Conservation (phyloP, 2,329 filamentous ascomycete genomes). For the Ramularia collo-cygni region DNA sequence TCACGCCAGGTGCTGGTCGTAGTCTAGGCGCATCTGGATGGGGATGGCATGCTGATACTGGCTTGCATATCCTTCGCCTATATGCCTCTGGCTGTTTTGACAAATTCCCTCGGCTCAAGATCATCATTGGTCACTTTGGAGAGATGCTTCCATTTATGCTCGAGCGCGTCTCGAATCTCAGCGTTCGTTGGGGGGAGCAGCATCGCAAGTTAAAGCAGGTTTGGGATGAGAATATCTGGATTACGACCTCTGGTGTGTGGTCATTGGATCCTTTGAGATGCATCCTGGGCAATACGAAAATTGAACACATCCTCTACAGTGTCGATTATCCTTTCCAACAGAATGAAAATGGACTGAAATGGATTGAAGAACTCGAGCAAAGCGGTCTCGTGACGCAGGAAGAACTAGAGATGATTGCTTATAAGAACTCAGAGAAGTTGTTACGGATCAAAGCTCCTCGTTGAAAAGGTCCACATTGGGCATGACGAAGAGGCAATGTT, state of each 20-base stretch:
- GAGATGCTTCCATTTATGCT: constrained; percentile 54
- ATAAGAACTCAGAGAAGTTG: constrained; percentile 46
- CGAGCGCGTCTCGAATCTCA: constrained; percentile 37
- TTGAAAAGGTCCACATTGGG: constrained; percentile 1
- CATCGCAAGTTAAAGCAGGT: constrained; percentile 35
- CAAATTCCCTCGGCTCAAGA: constrained; percentile 46
- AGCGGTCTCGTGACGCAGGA: constrained; percentile 47
- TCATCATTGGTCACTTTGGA: constrained; percentile 52
- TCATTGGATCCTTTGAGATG: constrained; percentile 44
- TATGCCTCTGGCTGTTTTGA: constrained; percentile 52
- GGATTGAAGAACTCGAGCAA: constrained; percentile 43
- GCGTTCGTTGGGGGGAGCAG: constrained; percentile 28
- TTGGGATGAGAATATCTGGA: constrained; percentile 49
- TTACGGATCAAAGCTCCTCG: constrained; percentile 31
- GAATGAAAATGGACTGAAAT: constrained; percentile 46
- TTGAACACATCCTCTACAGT: constrained; percentile 50
- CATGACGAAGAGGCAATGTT: too few species aligned
- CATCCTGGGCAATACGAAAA: constrained; percentile 31
- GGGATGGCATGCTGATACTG: constrained; percentile 48
- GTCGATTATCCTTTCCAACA: constrained; percentile 53
- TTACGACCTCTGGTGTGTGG: constrained; percentile 54
- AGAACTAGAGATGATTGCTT: constrained; percentile 45
- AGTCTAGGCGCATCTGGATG: constrained; percentile 39
- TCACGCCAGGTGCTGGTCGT: constrained; percentile 24
- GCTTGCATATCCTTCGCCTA: constrained; percentile 43